Evolutionary conservation across 768 basidiomycete species (phyloP), one percentile per base, ranked within the genome.

Genomic region (Pleurotus citrinopileatus): DNA sequence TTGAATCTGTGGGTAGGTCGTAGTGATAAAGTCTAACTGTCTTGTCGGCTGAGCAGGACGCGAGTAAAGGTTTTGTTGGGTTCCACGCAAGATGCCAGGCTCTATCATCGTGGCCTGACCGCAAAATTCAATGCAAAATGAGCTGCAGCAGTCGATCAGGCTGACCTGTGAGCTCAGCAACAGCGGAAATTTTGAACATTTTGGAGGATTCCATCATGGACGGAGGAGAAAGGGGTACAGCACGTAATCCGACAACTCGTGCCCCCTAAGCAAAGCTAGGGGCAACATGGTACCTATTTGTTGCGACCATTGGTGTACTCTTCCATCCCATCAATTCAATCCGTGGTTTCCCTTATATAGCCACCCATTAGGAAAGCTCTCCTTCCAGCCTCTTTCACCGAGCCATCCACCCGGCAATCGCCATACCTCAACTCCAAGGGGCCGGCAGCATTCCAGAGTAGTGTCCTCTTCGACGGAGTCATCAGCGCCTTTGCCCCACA

Each of bases 21-120:
- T 95, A 98, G 22, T 74, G 74, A 66, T 92, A 98, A 43, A 98
- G 70, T 37, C 94, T 80, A 53, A 98, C 87, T 2, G 91, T 83
- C 70, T 93, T 97, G 71, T 99, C 97, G 4, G 90, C 84, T 3
- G 96, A 98, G 66, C 95, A 99, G 4, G 94, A 94, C 0, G 96
- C 94, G 12, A 99, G 73, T 17, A 95, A 63, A 0, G 90, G 82
- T 53, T 87, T 83, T 2, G 75, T 70, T 0, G 93, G 91, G 66
- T 96, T 96, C 91, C 94, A 98, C 4, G 91, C 83, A 25, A 91
- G 76, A 52, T 85, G 75, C 95, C 95, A 98, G 5, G 86, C 91
- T 52, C 90, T 81, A 58, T 94, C 92, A 26, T 84, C 77, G 67
- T 97, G 94, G 6, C 87, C 90, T 78, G 65, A 40, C 13, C 13